Evolutionary conservation across 495 filamentous ascomycete genomes (phyloP).

Genomic region (Thozetella sp.): DNA sequence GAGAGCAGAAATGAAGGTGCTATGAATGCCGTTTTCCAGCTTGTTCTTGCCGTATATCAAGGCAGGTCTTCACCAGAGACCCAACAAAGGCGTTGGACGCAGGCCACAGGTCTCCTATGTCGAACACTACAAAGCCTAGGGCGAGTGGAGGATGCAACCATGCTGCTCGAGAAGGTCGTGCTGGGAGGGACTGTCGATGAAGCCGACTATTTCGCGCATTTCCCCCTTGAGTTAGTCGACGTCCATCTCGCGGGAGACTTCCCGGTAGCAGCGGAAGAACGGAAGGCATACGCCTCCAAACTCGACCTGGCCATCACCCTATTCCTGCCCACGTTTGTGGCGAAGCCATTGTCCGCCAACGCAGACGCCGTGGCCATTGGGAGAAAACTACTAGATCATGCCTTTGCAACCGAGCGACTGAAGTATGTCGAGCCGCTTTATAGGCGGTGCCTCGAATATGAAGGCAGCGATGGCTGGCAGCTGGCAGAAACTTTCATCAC

Average conservation of each 20-base stretch:
- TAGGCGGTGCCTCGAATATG: constrained; percentile 20
- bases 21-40: constrained; percentile 19
- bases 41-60: constrained; percentile 17
- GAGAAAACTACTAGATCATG: constrained; percentile 23
- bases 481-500: constrained; percentile 27
- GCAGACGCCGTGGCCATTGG: constrained; percentile 24
- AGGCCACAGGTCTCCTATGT: constrained; percentile 35
- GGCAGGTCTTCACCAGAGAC: constrained; percentile 15
- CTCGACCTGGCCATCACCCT: constrained; percentile 28
- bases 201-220: constrained; percentile 27
- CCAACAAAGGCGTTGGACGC: constrained; percentile 23
- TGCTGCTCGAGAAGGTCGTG: constrained; percentile 27
- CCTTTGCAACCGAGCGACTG: constrained; percentile 17
- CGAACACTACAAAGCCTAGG: constrained; percentile 26
- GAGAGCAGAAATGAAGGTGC: constrained; percentile 12
- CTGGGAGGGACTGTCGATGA: constrained; percentile 28
- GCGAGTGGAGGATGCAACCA: constrained; percentile 26
- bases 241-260: constrained; percentile 17
- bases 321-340: constrained; percentile 32
- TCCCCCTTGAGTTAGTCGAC: constrained; percentile 31
- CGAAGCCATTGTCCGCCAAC: constrained; percentile 11
- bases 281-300: not conserved
- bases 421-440: constrained; percentile 24
- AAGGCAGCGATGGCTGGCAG: constrained; percentile 4
- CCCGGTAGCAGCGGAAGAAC: not conserved